phyloP scores from a whole-genome alignment of 176 grass and related monocot species.

The Zizania latifolia region DNA sequence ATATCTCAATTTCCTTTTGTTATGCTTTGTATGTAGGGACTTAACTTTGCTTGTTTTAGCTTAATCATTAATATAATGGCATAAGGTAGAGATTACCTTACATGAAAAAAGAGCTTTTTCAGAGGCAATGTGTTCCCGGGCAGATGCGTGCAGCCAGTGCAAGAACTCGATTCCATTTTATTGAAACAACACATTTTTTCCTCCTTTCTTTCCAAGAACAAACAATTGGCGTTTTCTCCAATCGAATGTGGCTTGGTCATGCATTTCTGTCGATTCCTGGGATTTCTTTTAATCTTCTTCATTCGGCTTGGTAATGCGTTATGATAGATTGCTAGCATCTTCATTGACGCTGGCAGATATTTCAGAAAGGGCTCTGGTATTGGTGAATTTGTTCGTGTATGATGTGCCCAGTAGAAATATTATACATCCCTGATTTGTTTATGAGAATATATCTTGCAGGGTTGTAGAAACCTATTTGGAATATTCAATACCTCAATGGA shows the following conservation, averaged over 20 bases:
- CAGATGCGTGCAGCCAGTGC: slow-evolving; percentile 35
- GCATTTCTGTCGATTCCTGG: neutral
- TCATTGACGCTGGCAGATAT: neutral
- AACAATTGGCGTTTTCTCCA: neutral
- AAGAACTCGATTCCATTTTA: neutral
- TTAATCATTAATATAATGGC: no score
- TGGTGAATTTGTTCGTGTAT: neutral
- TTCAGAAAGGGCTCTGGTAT: neutral
- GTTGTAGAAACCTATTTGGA: neutral
- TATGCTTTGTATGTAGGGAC: no score
- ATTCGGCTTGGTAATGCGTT: neutral
- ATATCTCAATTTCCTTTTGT: no score
- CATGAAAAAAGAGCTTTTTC: no score
- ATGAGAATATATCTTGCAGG: neutral
- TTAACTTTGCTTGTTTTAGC: no score
- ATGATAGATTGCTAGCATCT: neutral
- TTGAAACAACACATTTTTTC: neutral
- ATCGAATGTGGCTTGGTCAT: neutral
- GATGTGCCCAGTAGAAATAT: neutral
- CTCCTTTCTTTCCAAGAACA: neutral
- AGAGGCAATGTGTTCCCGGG: slow-evolving; percentile 45
- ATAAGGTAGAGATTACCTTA: no score
- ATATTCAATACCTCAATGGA: neutral
- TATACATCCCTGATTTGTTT: neutral
- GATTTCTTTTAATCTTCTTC: no score